phyloP scores from a whole-genome alignment of 2,329 filamentous ascomycete genomes.

The Knoxdaviesia proteae region DNA sequence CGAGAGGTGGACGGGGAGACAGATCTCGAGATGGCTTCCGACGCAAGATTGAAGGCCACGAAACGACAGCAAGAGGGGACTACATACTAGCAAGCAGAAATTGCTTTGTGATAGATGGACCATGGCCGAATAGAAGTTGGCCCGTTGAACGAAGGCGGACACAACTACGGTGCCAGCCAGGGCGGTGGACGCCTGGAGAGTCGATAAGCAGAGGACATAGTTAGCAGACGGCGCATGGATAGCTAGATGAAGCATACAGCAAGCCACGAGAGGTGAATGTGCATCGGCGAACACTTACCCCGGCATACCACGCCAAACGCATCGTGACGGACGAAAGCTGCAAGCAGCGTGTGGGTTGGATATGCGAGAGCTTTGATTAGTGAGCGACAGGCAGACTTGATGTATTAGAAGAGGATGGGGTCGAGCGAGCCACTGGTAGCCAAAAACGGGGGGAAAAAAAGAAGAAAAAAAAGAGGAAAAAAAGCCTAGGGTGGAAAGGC shows the following conservation, averaged over 20 bases:
- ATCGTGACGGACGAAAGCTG: constrained; percentile 20
- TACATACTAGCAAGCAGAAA: constrained; percentile 68
- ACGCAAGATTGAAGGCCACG: neutral
- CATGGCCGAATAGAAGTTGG: constrained; percentile 96
- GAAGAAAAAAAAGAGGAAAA: neutral
- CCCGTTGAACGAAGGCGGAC: constrained; percentile 80
- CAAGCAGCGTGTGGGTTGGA: neutral
- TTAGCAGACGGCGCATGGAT: too few relatives aligned
- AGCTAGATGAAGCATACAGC: too few relatives aligned
- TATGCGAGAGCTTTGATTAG: neutral
- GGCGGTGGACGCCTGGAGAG: constrained; percentile 49
- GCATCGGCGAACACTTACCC: constrained; percentile 21
- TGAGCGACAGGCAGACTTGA: neutral
- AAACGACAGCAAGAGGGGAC: neutral
- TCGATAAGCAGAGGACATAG: neutral
- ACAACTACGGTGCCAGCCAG: constrained; percentile 68
- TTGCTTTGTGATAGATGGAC: constrained; percentile 95
- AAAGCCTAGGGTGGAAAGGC: neutral
- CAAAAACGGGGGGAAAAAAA: neutral
- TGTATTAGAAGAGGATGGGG: neutral
- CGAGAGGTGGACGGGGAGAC: neutral
- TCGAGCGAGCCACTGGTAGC: neutral
- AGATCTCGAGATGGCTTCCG: neutral
- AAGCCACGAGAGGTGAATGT: neutral
- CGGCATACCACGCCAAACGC: constrained; percentile 39